Conservation (phyloP, 345 rosid species). For the Aurinia saxatilis region DNA sequence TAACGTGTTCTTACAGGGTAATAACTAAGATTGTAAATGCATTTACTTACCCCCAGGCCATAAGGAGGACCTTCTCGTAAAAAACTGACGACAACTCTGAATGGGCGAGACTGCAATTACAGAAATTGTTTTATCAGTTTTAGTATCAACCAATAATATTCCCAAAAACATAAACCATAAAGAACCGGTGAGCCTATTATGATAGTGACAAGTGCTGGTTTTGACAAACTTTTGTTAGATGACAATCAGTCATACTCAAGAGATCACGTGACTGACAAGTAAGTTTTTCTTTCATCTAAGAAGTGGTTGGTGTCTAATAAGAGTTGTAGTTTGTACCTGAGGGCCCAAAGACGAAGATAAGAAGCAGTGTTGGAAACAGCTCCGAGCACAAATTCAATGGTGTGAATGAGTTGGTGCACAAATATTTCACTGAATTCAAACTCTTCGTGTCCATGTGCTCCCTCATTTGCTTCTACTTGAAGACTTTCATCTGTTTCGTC, state of each 20-base stretch:
- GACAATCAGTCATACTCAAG: too few relatives aligned
- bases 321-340: constrained; percentile 48
- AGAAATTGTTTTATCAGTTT: too few relatives aligned
- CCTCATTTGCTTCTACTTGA: constrained; percentile 48
- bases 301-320: background rate
- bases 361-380: constrained; percentile 99
- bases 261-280: too few relatives aligned
- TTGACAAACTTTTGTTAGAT: too few relatives aligned
- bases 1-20: too few relatives aligned
- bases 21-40: too few relatives aligned
- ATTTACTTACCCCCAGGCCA: constrained; percentile 71
- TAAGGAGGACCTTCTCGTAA: constrained; percentile 91
- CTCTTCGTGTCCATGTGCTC: constrained; percentile 74
- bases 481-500: constrained; percentile 67
- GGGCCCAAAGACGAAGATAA: constrained; percentile 92
- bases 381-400: constrained; percentile 96
- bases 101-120: constrained; percentile 96
- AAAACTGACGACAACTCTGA: constrained; percentile 88
- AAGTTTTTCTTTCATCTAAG: too few relatives aligned
- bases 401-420: constrained; percentile 93
- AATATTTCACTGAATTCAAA: constrained; percentile 95
- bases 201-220: too few relatives aligned
- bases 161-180: too few relatives aligned
- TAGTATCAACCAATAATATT: too few relatives aligned
- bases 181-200: too few relatives aligned